phyloP scores from a whole-genome alignment of 108 stramenopile species.

The Nitzschia inconspicua region DNA sequence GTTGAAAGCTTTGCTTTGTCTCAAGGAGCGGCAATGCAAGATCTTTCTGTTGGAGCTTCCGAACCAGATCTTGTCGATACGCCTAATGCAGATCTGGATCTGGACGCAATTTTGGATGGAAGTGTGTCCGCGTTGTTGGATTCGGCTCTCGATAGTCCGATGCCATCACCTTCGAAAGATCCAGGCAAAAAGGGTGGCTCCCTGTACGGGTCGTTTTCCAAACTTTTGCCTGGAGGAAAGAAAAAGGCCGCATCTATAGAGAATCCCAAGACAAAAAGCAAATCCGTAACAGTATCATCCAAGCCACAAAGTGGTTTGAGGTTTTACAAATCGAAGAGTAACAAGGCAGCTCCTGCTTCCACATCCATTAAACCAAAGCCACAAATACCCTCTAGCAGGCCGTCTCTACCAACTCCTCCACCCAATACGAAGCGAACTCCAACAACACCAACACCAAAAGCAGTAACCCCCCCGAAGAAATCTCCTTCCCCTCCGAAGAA shows the following conservation, averaged over 20 bases:
- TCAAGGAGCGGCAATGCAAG: not conserved
- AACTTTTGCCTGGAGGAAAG: not conserved
- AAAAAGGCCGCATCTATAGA: not conserved
- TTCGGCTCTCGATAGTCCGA: not conserved
- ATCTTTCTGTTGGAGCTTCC: not conserved
- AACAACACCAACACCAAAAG: too few species aligned
- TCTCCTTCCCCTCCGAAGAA: slow-evolving; percentile 7
- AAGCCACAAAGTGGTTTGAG: not conserved
- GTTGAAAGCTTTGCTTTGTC: not conserved
- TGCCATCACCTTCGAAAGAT: not conserved
- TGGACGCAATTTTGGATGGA: slow-evolving; percentile 1
- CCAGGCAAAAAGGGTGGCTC: not conserved
- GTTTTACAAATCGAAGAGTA: not conserved
- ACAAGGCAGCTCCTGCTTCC: not conserved
- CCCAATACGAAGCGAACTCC: not conserved
- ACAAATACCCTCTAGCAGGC: not conserved
- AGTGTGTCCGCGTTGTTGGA: slow-evolving; percentile 2
- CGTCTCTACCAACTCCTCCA: not conserved
- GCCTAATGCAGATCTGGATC: too few species aligned
- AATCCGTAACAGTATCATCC: too few species aligned
- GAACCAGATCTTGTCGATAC: too few species aligned
- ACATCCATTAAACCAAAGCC: too few species aligned
- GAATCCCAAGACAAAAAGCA: slow-evolving; percentile 1
- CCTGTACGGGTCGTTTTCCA: not conserved
- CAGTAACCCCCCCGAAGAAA: too few species aligned